phyloP scores from a whole-genome alignment of 257 asterid species.

The Plantago major region DNA sequence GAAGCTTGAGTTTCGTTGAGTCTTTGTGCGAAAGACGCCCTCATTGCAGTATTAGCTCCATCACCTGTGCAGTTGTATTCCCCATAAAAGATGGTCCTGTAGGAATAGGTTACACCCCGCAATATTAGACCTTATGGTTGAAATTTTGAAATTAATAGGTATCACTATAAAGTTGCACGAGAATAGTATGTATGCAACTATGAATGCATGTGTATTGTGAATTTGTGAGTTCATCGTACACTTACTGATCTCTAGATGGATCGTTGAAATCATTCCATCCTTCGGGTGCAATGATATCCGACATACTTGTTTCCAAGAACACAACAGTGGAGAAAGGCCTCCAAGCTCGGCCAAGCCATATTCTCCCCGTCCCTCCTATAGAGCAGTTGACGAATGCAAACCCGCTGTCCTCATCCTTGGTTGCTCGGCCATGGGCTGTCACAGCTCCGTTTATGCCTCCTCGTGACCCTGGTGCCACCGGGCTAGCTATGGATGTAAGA shows the following conservation, averaged over 20 bases:
- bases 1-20: conserved; percentile 73
- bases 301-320: conserved; percentile 58
- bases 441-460: conserved; percentile 66
- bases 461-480: conserved; percentile 47
- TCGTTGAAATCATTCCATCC: conserved; percentile 97
- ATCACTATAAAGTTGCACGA: no score
- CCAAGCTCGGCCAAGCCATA: conserved; percentile 97
- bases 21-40: conserved; percentile 59
- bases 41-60: conserved; percentile 56
- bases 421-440: conserved; percentile 79
- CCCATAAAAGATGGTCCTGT: conserved; percentile 72
- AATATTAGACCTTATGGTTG: no score
- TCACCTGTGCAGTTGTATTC: conserved; percentile 78
- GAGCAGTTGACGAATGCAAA: conserved; percentile 64
- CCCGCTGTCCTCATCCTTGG: conserved; percentile 83
- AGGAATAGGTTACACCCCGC: background rate
- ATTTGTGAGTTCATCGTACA: background rate
- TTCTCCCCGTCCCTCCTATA: conserved; percentile 80
- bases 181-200: no score
- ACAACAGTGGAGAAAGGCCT: conserved; percentile 82
- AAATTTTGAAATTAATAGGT: no score
- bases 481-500: conserved; percentile 73
- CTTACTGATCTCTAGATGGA: conserved; percentile 78
- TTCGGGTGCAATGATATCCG: conserved; percentile 74
- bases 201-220: no score